Evolutionary conservation across 1,139 yeast species (phyloP), one percentile per base, ranked within the genome.

Genomic region (Taphrina flavorubra): DNA sequence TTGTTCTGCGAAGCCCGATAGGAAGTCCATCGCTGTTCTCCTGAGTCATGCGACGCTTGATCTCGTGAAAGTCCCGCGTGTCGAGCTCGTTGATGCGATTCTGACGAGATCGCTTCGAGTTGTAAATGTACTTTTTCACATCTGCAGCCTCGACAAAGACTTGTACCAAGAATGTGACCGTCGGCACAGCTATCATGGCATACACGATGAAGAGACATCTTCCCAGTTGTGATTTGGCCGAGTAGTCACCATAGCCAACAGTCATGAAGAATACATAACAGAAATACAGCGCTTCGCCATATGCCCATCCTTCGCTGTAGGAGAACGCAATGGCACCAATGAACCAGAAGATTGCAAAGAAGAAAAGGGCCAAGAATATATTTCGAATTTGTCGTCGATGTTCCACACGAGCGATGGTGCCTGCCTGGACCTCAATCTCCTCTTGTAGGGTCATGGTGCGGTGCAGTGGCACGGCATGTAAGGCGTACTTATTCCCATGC

Each of bases 131-230:
- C 47, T 56, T 56, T n/a, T 37, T 39, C 34, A 56, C 60, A 40
- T 56, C 60, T 7, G 60, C 60, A 20, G 60, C 60, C 16, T 56
- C 60, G 42, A 56, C 60, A 39, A 56, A 56, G 16, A 56, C 60
- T 16, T 56, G 60, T 47, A 91, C 86, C 63, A 91, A 80, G 18
- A 88, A 87, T 0, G 97, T 89, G 95, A 91, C 90, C 70, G 90
- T 80, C 0, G 97, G 97, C n/a, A 91, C 88, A 0, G 96, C 96
- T 6, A 86, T 81, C 34, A 90, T 77, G 0, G 92, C 88, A 97
- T 97, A 91, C 3, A 85, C 78, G 10, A 89, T 86, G 74, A 90
- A 90, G 73, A 90, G 86, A 0, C 87, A 84, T 60, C 89, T 79
- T 0, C 96, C 96, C 7, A 89, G 86, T 0, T 86, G 79, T 0